phyloP scores from a whole-genome alignment of 345 rosid genomes.

The Salix viminalis region DNA sequence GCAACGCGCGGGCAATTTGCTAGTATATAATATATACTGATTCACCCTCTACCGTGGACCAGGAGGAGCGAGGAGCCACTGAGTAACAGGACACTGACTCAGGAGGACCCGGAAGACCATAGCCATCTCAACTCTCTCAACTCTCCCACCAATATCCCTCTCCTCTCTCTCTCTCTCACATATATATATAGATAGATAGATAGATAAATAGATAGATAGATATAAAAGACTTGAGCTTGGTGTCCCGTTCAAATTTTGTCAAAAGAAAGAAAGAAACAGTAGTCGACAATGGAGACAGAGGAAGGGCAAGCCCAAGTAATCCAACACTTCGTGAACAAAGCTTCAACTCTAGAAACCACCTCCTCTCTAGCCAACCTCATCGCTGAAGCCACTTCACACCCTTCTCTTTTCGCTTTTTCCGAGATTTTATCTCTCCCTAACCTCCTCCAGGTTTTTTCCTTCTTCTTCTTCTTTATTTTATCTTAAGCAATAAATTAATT shows the following conservation, averaged over 20 bases:
- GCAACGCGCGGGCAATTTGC: too few species aligned
- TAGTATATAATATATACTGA: too few species aligned
- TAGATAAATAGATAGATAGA: too few species aligned
- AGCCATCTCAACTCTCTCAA: too few species aligned
- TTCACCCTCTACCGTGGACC: too few species aligned
- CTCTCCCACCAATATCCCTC: not conserved
- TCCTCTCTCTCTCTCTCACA: not conserved
- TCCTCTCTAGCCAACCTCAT: conserved; percentile 4
- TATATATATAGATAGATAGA: too few species aligned
- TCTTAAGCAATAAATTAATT: too few species aligned
- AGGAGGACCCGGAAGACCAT: too few species aligned
- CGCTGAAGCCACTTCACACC: conserved; percentile 19
- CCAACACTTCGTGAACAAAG: conserved; percentile 32
- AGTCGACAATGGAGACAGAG: conserved; percentile 30
- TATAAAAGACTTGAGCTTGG: not conserved
- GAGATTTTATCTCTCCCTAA: conserved; percentile 18
- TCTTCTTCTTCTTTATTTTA: not conserved
- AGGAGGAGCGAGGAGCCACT: too few species aligned
- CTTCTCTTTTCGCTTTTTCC: conserved; percentile 21
- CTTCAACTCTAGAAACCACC: conserved; percentile 16
- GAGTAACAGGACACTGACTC: too few species aligned
- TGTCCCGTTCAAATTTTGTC: not conserved
- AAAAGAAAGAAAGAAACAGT: not conserved
- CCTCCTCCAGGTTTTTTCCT: conserved; percentile 1
- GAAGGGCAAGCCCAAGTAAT: conserved; percentile 36